Conservation (phyloP, 306 rosid genomes). For the Quercus cerris region DNA sequence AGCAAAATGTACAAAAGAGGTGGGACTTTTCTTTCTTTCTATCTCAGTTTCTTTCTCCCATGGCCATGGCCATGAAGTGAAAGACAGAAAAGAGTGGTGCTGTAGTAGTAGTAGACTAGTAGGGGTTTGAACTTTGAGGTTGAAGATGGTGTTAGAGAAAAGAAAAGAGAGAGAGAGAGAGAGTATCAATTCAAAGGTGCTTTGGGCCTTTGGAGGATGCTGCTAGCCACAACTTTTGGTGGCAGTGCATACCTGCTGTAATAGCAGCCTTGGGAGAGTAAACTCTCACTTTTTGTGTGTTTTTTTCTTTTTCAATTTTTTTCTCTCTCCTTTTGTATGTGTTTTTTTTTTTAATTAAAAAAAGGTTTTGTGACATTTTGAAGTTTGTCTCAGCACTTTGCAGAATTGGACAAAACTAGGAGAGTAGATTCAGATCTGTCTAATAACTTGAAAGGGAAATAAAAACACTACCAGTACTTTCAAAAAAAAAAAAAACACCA, state of each 20-base stretch:
- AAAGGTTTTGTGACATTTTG: background rate
- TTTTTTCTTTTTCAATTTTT: background rate
- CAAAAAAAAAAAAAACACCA: no score
- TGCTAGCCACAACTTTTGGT: constrained; percentile 15
- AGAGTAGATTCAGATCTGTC: constrained; percentile 19
- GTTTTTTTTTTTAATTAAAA: background rate
- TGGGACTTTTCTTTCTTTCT: background rate
- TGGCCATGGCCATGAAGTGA: background rate
- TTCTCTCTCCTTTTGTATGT: background rate
- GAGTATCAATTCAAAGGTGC: background rate
- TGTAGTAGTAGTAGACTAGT: background rate
- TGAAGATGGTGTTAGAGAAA: background rate
- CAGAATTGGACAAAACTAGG: constrained; percentile 28
- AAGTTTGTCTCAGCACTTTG: constrained; percentile 15
- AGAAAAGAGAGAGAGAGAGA: background rate
- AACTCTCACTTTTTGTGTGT: background rate
- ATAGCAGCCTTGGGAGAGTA: constrained; percentile 24
- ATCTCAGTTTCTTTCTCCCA: no score
- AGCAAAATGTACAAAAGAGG: background rate
- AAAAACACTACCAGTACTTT: no score
- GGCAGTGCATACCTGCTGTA: constrained; percentile 6
- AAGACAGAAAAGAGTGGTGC: background rate
- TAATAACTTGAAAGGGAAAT: background rate
- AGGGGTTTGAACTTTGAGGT: background rate
- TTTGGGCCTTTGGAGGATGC: background rate